These are phyloP conservation scores for Carex parvula DNA, from an alignment of 176 grass and related monocot genomes.

Conservation along the genomic window DNA sequence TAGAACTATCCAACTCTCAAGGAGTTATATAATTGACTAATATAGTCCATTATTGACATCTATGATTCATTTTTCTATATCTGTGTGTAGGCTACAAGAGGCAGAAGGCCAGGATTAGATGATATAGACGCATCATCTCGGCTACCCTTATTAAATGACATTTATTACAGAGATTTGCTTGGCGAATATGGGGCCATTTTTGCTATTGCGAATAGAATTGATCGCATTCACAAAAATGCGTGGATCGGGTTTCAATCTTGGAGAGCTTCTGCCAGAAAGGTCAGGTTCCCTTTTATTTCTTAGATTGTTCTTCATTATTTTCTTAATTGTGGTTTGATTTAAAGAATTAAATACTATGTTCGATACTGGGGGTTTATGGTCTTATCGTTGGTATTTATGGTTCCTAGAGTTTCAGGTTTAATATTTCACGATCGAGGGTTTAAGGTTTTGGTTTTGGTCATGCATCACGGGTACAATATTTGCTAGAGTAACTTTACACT, in stretches of 20 bases:
- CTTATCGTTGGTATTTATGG: background rate
- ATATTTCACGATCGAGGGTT: background rate
- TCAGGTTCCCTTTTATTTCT: slow-evolving; percentile 22
- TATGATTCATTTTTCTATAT: background rate
- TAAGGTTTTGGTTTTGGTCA: background rate
- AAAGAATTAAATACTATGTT: background rate
- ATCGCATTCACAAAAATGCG: slow-evolving; percentile 83
- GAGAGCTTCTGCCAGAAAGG: slow-evolving; percentile 81
- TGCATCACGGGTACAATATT: background rate
- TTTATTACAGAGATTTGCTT: slow-evolving; percentile 82
- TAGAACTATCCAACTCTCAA: background rate
- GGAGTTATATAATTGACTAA: background rate
- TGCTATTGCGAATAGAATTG: slow-evolving; percentile 74
- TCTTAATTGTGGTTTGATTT: background rate
- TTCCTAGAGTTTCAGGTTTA: background rate
- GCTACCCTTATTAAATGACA: slow-evolving; percentile 67
- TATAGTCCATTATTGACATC: background rate
- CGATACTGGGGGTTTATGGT: background rate
- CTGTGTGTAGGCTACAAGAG: slow-evolving; percentile 59
- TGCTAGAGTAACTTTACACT: background rate
- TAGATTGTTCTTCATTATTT: slow-evolving; percentile 14
- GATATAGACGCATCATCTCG: slow-evolving; percentile 97
- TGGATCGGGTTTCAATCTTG: slow-evolving; percentile 99
- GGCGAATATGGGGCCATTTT: slow-evolving; percentile 97
- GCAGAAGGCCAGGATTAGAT: slow-evolving; percentile 79